A percentile compares a stretch with the other conserved stretches of the same genome.
Conservation (phyloP, 1,284 basidiomycete species). For the Puccinia triticina region DNA sequence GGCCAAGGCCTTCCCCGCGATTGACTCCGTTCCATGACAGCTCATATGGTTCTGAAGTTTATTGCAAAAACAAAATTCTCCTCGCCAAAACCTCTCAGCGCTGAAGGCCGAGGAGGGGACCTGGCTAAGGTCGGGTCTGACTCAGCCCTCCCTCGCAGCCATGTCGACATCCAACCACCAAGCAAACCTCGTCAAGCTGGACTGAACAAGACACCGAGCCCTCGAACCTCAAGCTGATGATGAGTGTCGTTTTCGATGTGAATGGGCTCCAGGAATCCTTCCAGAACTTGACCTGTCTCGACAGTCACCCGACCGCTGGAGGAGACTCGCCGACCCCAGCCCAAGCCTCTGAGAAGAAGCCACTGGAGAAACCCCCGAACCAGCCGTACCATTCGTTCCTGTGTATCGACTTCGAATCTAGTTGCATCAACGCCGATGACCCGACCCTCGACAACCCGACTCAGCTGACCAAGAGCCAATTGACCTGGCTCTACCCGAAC, state of each 20-base stretch:
- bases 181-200: no score
- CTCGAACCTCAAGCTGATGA: background rate
- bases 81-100: no score
- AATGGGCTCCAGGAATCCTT: background rate
- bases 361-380: background rate
- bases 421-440: constrained; percentile 40
- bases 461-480: constrained; percentile 22
- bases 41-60: no score
- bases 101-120: no score
- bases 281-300: background rate
- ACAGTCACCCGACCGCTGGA: background rate
- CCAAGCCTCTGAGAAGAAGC: no score
- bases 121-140: no score
- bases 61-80: no score
- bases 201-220: no score
- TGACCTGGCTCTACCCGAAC: constrained; percentile 45
- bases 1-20: no score
- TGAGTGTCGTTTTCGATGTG: background rate
- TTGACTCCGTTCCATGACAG: no score
- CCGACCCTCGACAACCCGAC: constrained; percentile 35
- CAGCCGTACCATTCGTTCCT: constrained; percentile 46
- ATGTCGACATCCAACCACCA: no score
- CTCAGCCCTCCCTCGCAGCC: no score
- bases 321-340: background rate
- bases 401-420: constrained; percentile 47